Base-by-base conservation (phyloP, 2,329 filamentous ascomycete species). In the Dothideomycetes sp. region DNA sequence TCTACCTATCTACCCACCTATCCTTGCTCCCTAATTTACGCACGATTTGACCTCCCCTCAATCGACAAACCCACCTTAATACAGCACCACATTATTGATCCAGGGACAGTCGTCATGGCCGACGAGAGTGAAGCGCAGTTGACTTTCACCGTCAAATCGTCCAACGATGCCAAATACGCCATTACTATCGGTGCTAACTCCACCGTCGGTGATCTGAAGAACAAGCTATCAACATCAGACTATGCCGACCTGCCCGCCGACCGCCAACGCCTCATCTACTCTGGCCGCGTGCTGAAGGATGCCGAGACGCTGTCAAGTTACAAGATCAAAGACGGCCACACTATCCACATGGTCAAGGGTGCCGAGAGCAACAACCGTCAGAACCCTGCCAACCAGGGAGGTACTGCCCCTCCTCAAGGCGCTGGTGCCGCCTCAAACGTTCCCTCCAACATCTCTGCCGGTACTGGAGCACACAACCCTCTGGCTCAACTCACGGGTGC, bases 111-210 rank as follows among this genome's bases (percentile, higher is more conserved):
- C 27, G 48, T 43, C 56, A 84, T 84, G 80, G 73, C 81, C 58
- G 61, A 69, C 42, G 73, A 77, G 54, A 30, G 35, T n/a, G 84
- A 88, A 57, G 68, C 80, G 55, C 80, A 88, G 55, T 69, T 98
- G 67, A 94, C 84, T 62, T 96, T 98, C 76, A 91, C 87, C 68
- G 81, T 98, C 65, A 98, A 96, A 71, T 84, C 85, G n/a, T 88
- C 86, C n/a, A 82, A 80, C 53, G 88, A 95, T 59, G 79, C 76
- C 60, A 86, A 83, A 62, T 88, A 86, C 58, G 80, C 76, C 38
- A 70, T 98, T 59, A 93, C 86, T 43, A 80, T 96, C 57, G 65
- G 82, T 44, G 74, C 82, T 50, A 75, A 77, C 24, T 84, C 82
- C 34, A 83, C 82, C 6, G 82, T 96, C 30, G 71, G 76, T 43